Base-by-base conservation (phyloP, 192 early-diverging fungal genomes). In the Coemansia sp. region DNA sequence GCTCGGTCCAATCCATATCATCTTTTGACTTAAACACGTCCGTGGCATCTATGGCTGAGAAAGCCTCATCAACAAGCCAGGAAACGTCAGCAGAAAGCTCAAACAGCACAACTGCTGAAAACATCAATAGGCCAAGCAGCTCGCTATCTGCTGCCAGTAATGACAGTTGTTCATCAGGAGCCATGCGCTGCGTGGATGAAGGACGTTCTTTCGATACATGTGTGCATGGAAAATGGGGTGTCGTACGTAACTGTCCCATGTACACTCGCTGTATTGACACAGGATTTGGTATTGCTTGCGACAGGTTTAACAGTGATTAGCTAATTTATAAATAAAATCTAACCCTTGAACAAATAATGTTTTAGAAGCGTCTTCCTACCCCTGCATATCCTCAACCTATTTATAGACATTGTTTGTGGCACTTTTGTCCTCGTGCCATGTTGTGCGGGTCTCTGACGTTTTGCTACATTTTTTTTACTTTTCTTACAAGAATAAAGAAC, bases 161-260 rank as follows among this genome's bases (percentile, higher is more conserved):
- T 39, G 10, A 26, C 19, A 6, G 39, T 23, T 78, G 77, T 42
- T 11, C 30, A 2, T 40, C 35, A 0, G 78, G 78, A 3, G 46
- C 39, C 37, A 35, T 80, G 52, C 65, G 78, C 9, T 80, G 78
- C 49, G 60, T 49, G 3, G 4, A 17, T 2, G 73, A 62, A 4
- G 63, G 40, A 5, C 10, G 11, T 19, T 6, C 52, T 6, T 80
- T 80, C 30, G 78, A 80, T 47, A 80, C 78, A 8, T 80, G 78
- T 16, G 62, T 80, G n/a, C 64, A 63, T 73, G 73, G 73, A 10
- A 63, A 57, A 23, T 80, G 78, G 78, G 78, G 78, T 17, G 65
- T 65, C 21, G 47, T 81, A 13, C 69, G 78, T n/a, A 53, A 47
- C 0, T 81, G 78, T 49, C 53, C 67, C 42, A 38, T 44, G 17